Conservation (phyloP, 768 basidiomycete species). For the Leccinum ochraceum region DNA sequence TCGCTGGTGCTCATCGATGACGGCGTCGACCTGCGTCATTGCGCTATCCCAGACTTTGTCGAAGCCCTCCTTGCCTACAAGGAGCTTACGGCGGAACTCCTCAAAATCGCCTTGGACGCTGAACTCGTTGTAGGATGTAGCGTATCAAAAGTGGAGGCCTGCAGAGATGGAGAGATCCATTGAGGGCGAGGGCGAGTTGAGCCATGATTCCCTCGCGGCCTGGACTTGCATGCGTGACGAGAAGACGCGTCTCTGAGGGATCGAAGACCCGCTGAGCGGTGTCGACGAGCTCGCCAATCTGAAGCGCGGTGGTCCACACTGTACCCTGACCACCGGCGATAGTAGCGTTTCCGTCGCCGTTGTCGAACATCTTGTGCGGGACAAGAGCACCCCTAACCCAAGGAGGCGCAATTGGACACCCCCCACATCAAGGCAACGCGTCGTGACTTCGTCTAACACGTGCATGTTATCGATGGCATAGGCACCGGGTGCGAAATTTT, state of each 20-base stretch:
- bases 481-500: conserved; percentile 79
- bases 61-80: conserved; percentile 77
- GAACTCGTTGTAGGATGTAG: conserved; percentile 96
- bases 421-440: conserved; percentile 86
- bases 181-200: conserved; percentile 86
- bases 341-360: conserved; percentile 92
- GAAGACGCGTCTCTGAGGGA: conserved; percentile 87
- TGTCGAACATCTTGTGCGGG: conserved; percentile 93
- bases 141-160: conserved; percentile 97
- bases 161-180: conserved; percentile 94
- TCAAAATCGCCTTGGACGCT: conserved; percentile 90
- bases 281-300: conserved; percentile 97
- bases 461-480: conserved; percentile 89
- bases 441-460: conserved; percentile 94
- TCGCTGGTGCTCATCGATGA: conserved; percentile 89
- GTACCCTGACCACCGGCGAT: conserved; percentile 98
- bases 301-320: conserved; percentile 98
- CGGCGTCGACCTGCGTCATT: conserved; percentile 85
- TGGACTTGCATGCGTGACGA: conserved; percentile 89
- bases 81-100: conserved; percentile 79
- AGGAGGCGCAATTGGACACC: conserved; percentile 92
- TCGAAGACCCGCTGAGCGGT: conserved; percentile 95
- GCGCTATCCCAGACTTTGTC: conserved; percentile 95
- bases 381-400: conserved; percentile 95
- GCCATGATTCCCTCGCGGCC: conserved; percentile 92